Evolutionary conservation across 306 rosid genomes (phyloP).

Genomic region (Argentina anserina): DNA sequence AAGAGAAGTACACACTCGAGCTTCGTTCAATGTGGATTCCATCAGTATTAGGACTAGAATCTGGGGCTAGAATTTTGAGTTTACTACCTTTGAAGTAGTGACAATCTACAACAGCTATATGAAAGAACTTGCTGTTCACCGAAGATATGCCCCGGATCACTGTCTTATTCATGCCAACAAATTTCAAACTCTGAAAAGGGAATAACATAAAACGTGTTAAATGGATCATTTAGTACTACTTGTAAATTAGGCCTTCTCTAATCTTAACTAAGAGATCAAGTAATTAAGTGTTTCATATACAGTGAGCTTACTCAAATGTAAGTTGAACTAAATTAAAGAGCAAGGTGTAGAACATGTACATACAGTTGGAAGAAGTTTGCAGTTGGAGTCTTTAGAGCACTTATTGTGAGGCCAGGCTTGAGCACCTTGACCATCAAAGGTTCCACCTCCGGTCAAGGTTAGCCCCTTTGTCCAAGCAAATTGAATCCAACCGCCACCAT

Average conservation of each 20-base stretch:
- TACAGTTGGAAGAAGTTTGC: slow-evolving; percentile 51
- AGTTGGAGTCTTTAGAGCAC: slow-evolving; percentile 35
- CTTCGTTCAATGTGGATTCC: slow-evolving; percentile 50
- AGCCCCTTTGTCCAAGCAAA: slow-evolving; percentile 35
- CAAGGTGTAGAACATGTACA: neutral
- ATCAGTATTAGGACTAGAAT: slow-evolving; percentile 44
- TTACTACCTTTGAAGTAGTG: slow-evolving; percentile 42
- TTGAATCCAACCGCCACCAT: slow-evolving; percentile 38
- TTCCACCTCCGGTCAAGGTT: slow-evolving; percentile 49
- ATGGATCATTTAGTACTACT: neutral
- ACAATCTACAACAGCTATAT: slow-evolving; percentile 44
- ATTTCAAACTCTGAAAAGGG: slow-evolving; percentile 40
- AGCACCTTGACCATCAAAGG: slow-evolving; percentile 51
- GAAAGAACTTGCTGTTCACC: slow-evolving; percentile 48
- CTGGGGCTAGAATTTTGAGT: slow-evolving; percentile 41
- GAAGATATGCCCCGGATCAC: slow-evolving; percentile 38
- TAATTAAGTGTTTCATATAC: neutral
- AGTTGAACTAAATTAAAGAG: too few relatives aligned
- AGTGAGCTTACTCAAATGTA: neutral
- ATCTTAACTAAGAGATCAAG: neutral
- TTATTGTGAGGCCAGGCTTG: slow-evolving; percentile 50
- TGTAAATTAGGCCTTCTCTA: neutral
- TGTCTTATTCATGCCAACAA: slow-evolving; percentile 36
- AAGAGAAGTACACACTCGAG: slow-evolving; percentile 29
- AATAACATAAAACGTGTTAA: neutral